Percentiles rank a stretch among this genome's conserved stretches.
Conservation (phyloP, 2,329 filamentous ascomycete genomes). For the Hawksworthiomyces lignivorus region DNA sequence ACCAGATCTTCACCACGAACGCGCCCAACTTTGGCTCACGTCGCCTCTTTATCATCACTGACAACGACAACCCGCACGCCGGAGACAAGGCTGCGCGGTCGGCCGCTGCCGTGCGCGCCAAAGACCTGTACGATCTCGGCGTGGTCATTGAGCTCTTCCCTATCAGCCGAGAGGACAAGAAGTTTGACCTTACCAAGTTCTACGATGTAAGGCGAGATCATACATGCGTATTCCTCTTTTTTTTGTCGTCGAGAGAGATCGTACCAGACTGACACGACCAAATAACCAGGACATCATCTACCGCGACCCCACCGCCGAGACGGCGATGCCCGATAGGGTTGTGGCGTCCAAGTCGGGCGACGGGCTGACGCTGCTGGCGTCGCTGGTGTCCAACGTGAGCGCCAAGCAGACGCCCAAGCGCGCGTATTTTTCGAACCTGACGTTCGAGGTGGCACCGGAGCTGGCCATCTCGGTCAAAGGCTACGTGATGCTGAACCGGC, state of each 20-base stretch:
- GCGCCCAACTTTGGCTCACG: slow-evolving; percentile 90
- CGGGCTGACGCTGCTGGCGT: slow-evolving; percentile 55
- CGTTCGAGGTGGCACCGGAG: slow-evolving; percentile 77
- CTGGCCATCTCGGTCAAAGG: slow-evolving; percentile 87
- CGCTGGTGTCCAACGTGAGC: slow-evolving; percentile 89
- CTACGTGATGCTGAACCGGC: slow-evolving; percentile 80
- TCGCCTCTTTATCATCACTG: slow-evolving; percentile 90
- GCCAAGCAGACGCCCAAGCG: slow-evolving; percentile 83
- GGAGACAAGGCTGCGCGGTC: slow-evolving; percentile 65
- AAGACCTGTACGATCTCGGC: slow-evolving; percentile 89
- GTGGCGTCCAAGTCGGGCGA: slow-evolving; percentile 52
- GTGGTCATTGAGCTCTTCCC: slow-evolving; percentile 91
- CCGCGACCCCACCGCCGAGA: slow-evolving; percentile 64
- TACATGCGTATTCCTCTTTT: too few relatives aligned
- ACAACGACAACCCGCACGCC: slow-evolving; percentile 79
- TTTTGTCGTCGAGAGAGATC: too few relatives aligned
- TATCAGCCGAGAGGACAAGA: slow-evolving; percentile 61
- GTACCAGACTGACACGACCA: too few relatives aligned
- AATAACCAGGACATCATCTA: slow-evolving; percentile 92
- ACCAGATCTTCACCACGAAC: slow-evolving; percentile 92
- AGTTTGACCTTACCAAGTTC: slow-evolving; percentile 78
- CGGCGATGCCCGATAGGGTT: slow-evolving; percentile 49
- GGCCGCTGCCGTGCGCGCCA: slow-evolving; percentile 76
- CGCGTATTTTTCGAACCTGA: slow-evolving; percentile 77
- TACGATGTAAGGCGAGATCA: slow-evolving; percentile 61